Base-by-base conservation (phyloP, 2,329 filamentous ascomycete genomes). In the Ambrosiella beaveri region DNA sequence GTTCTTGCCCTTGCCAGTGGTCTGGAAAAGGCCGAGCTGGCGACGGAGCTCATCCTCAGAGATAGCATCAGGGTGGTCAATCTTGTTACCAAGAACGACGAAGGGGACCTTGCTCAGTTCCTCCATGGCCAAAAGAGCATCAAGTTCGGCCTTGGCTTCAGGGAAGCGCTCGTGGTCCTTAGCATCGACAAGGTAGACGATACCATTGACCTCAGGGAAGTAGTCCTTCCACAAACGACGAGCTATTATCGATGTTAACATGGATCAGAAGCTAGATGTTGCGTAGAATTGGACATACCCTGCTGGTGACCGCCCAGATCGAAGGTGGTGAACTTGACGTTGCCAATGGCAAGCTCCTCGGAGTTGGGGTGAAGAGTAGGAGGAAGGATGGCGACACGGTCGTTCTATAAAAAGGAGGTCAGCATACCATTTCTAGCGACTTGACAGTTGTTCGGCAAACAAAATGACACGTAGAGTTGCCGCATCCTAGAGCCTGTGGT, bases 1-100 rank as follows among this genome's bases (percentile, higher is more conserved):
- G 62, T 94, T 84, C 79, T 94, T 95, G 72, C 89, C 89, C 80
- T 96, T 95, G 66, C 90, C 90, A 62, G 88, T 95, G 58, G 90
- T 95, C 74, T 97, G 91, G 74, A 94, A 97, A 67, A 98, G 74
- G 62, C 93, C 93, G 60, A 98, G 78, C 71, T 90, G 86, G 70
- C 91, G 85, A 71, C 93, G 82, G 68, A 97, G 80, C 75, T 96
- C 88, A 66, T 97, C 91, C 78, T 98, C 93, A 64, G 86, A 91
- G 57, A 97, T 84, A 62, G 93, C 93, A 65, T 94, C 86, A 57
- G 90, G 90, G 75, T 97, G 90, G 72, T 98, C 93, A 71, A 98
- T 98, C 82, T 98, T 98, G 82, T 98, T 98, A 66, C 93, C 93
- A 63, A 98, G 81, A 65, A 98, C 82, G 62, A 97, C 81, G 71